Conservation (phyloP, 495 filamentous ascomycete genomes). For the Penicillium crystallinum region DNA sequence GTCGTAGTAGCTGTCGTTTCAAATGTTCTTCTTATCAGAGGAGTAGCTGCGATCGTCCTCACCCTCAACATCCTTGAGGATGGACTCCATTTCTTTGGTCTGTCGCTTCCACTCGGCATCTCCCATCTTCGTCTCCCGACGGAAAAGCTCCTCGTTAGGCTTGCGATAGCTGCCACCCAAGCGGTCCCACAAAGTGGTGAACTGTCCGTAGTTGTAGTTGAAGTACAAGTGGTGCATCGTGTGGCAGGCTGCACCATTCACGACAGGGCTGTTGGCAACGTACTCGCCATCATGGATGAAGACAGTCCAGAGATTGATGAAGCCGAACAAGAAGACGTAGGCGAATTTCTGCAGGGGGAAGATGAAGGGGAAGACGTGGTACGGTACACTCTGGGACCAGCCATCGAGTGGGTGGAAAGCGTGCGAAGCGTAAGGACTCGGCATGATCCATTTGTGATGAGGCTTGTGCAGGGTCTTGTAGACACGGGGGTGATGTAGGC, state of each 20-base stretch:
- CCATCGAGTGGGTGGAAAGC: slow-evolving; percentile 96
- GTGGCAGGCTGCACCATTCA: slow-evolving; percentile 96
- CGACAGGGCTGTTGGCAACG: slow-evolving; percentile 75
- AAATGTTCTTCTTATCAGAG: slow-evolving; percentile 36
- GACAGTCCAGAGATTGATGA: slow-evolving; percentile 97
- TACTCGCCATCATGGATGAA: slow-evolving; percentile 98
- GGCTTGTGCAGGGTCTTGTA: slow-evolving; percentile 94
- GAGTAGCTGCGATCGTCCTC: slow-evolving; percentile 75
- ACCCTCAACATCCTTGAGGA: slow-evolving; percentile 80
- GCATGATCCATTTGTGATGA: slow-evolving; percentile 99
- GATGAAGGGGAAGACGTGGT: slow-evolving; percentile 89
- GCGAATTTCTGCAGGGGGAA: slow-evolving; percentile 91
- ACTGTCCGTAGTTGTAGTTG: slow-evolving; percentile 98
- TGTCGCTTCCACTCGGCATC: slow-evolving; percentile 76
- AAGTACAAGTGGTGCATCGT: slow-evolving; percentile 98
- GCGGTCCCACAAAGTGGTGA: slow-evolving; percentile 92
- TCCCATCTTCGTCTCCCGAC: slow-evolving; percentile 83
- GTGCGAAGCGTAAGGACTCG: slow-evolving; percentile 85
- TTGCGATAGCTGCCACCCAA: slow-evolving; percentile 82
- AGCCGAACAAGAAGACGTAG: slow-evolving; percentile 79
- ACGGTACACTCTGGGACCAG: slow-evolving; percentile 85
- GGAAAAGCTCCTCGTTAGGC: slow-evolving; percentile 84
- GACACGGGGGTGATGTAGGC: slow-evolving; percentile 72
- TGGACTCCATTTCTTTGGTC: slow-evolving; percentile 77
- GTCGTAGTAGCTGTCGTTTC: slow-evolving; percentile 3